These are phyloP conservation scores for Trichophyton verrucosum DNA, from an alignment of 2,329 filamentous ascomycete genomes.

Conservation along the genomic window DNA sequence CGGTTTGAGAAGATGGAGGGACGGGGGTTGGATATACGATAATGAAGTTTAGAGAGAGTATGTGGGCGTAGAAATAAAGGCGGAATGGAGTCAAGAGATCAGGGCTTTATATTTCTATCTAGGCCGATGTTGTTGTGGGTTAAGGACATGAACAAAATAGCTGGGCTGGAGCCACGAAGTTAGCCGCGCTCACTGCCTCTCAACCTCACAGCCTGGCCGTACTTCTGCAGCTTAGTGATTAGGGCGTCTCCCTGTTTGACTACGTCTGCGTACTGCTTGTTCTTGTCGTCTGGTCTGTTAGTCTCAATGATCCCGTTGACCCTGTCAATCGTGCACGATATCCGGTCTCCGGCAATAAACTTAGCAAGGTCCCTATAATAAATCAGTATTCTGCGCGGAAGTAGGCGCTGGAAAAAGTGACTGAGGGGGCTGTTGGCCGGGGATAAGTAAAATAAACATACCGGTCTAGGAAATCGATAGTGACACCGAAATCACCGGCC, in stretches of 20 bases:
- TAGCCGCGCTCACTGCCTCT: constrained; percentile 85
- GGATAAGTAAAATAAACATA: constrained; percentile 30
- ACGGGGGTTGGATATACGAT: background rate
- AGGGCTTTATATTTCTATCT: background rate
- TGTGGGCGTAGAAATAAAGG: no score
- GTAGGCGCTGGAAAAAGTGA: constrained; percentile 11
- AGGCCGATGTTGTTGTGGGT: background rate
- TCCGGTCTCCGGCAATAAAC: constrained; percentile 89
- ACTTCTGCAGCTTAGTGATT: constrained; percentile 98
- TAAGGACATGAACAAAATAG: background rate
- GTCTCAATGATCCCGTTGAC: constrained; percentile 97
- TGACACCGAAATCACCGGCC: constrained; percentile 93
- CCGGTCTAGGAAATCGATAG: constrained; percentile 91
- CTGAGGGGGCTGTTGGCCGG: background rate
- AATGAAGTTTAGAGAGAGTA: no score
- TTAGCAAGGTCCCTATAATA: constrained; percentile 72
- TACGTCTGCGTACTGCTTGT: constrained; percentile 98
- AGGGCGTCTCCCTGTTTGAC: constrained; percentile 95
- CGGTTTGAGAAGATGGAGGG: background rate
- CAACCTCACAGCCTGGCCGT: constrained; percentile 88
- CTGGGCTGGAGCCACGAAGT: background rate
- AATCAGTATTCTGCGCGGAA: constrained; percentile 4
- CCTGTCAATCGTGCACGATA: constrained; percentile 93
- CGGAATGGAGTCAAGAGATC: background rate
- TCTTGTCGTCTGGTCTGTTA: constrained; percentile 95